Conservation (phyloP, 192 early-diverging fungal species). For the Backusella macrospora region DNA sequence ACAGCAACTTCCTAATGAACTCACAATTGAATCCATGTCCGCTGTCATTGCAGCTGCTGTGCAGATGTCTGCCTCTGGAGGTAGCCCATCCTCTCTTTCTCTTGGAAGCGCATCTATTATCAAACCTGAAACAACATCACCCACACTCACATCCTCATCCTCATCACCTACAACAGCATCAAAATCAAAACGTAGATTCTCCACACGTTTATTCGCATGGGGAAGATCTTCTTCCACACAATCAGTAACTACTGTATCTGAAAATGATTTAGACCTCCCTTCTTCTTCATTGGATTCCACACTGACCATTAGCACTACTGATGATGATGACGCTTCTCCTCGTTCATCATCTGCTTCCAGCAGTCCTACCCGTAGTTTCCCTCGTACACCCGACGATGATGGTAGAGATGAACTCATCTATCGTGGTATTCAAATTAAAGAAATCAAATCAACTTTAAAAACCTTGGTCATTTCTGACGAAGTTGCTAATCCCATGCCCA, state of each 20-base stretch:
- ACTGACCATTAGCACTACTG: background rate
- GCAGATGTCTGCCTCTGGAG: constrained; percentile 31
- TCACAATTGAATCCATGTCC: constrained; percentile 43
- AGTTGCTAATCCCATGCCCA: constrained; percentile 33
- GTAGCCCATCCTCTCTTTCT: constrained; percentile 32
- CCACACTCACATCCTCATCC: too few relatives aligned
- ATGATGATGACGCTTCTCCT: constrained; percentile 7
- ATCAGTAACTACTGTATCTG: background rate
- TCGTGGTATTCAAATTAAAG: constrained; percentile 45
- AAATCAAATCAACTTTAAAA: constrained; percentile 47
- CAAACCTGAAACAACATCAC: background rate
- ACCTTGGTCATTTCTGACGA: constrained; percentile 42
- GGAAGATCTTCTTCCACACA: constrained; percentile 4
- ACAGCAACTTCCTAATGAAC: background rate
- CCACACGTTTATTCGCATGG: constrained; percentile 17
- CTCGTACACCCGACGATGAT: constrained; percentile 22
- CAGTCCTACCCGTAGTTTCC: background rate
- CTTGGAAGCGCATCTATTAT: constrained; percentile 41
- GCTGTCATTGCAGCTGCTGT: constrained; percentile 43
- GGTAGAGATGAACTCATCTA: constrained; percentile 38
- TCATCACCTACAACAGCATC: background rate
- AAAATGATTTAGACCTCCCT: background rate
- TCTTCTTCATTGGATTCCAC: constrained; percentile 7
- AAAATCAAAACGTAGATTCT: constrained; percentile 10
- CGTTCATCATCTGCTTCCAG: constrained; percentile 11